phyloP scores from a whole-genome alignment of 2,329 filamentous ascomycete genomes.

The Grosmannia clavigera region DNA sequence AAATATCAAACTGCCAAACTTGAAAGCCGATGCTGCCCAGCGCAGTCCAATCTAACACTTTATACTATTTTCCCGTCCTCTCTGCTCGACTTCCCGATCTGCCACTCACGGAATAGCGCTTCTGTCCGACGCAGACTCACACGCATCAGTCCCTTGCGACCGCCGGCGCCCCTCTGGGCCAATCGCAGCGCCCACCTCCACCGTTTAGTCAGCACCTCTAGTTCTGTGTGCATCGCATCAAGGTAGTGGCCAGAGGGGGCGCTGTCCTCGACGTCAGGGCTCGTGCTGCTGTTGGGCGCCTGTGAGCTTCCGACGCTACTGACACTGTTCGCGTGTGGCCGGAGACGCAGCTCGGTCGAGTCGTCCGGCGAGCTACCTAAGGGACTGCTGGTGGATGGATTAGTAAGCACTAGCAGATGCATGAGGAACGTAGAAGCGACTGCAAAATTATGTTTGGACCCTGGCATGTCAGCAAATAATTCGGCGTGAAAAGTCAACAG shows the following conservation, averaged over 20 bases:
- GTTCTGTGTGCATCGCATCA: background rate
- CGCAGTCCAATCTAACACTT: background rate
- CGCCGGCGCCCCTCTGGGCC: background rate
- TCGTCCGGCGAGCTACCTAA: background rate
- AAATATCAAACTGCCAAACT: too few relatives aligned
- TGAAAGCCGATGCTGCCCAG: too few relatives aligned
- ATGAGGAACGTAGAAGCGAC: conserved; percentile 3
- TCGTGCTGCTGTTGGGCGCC: background rate
- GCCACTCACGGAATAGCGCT: conserved; percentile 2
- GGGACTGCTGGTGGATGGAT: background rate
- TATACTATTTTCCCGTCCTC: background rate
- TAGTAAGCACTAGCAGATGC: conserved; percentile 2
- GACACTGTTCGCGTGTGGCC: background rate
- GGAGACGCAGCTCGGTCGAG: background rate
- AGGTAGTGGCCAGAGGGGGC: background rate
- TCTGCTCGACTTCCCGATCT: background rate
- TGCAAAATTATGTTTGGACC: conserved; percentile 5
- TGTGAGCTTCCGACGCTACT: background rate
- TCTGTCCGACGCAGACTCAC: background rate
- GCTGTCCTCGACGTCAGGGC: background rate
- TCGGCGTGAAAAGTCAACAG: background rate
- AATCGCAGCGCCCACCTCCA: conserved; percentile 3
- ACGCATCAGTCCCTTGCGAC: background rate
- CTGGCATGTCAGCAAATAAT: background rate
- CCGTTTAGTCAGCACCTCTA: background rate